These are phyloP conservation scores for Phytophthora syringae DNA, from an alignment of 352 stramenopile species.

Conservation along the genomic window DNA sequence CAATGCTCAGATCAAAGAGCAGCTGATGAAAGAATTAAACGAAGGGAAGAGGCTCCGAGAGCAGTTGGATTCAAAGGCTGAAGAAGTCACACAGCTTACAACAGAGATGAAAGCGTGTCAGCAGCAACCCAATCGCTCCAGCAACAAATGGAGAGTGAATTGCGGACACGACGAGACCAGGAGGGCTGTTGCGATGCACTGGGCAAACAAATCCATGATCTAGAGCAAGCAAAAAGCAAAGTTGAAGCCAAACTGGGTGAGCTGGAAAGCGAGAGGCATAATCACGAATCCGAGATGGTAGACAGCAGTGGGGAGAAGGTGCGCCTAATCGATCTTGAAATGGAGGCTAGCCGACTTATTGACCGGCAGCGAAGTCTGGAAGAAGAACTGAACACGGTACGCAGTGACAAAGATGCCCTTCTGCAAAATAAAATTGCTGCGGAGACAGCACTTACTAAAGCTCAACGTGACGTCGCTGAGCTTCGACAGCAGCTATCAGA, in stretches of 20 bases:
- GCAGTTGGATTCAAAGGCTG: constrained; percentile 36
- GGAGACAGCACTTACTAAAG: constrained; percentile 8
- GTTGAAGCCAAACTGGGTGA: constrained; percentile 18
- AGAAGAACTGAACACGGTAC: constrained; percentile 20
- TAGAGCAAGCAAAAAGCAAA: constrained; percentile 29
- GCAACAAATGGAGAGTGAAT: constrained; percentile 22
- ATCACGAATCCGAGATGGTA: constrained; percentile 13
- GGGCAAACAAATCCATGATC: constrained; percentile 11
- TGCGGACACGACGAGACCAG: constrained; percentile 17
- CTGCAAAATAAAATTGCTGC: constrained; percentile 11
- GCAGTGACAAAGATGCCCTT: constrained; percentile 19
- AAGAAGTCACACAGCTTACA: constrained; percentile 13
- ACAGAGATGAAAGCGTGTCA: constrained; percentile 12
- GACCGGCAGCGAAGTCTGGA: constrained; percentile 21
- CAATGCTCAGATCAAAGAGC: constrained; percentile 58
- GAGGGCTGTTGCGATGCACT: constrained; percentile 22
- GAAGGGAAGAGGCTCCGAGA: constrained; percentile 48
- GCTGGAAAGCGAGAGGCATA: constrained; percentile 36
- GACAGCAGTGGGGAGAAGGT: constrained; percentile 12
- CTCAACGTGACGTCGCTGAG: constrained; percentile 14
- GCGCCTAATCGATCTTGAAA: constrained; percentile 29
- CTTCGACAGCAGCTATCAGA: constrained; percentile 16
- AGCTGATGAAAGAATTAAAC: constrained; percentile 60
- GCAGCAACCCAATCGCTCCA: constrained; percentile 18
- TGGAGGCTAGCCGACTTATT: constrained; percentile 31